These are phyloP conservation scores for Spongiforma sp. DNA, from an alignment of 1,284 basidiomycete species.

Conservation along the genomic window DNA sequence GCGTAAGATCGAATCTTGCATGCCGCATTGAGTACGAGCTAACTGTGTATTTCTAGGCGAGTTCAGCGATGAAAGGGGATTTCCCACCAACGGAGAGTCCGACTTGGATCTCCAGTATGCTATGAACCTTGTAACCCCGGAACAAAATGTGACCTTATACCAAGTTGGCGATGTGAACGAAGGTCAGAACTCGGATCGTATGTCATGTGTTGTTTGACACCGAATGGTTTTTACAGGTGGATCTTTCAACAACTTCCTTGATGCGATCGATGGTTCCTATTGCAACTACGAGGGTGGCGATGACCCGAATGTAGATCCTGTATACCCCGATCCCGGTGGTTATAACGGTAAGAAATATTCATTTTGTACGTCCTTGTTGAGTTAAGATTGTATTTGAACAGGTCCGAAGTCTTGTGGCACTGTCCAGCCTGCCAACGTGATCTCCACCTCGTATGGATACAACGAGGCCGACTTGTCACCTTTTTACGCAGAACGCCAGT, in stretches of 20 bases:
- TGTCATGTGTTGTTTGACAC: not conserved
- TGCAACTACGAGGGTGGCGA: conserved; percentile 69
- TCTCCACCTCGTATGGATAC: conserved; percentile 59
- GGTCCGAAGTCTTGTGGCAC: conserved; percentile 55
- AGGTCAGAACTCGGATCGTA: conserved; percentile 33
- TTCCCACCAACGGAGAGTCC: conserved; percentile 56
- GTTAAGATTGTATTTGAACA: conserved; percentile 17
- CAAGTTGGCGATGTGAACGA: conserved; percentile 52
- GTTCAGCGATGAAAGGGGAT: conserved; percentile 39
- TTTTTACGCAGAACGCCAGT: conserved; percentile 55
- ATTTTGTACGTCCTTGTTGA: not conserved
- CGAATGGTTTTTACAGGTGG: conserved; percentile 38
- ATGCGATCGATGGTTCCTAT: conserved; percentile 55
- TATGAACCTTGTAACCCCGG: conserved; percentile 49
- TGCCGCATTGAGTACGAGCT: not conserved
- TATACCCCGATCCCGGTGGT: conserved; percentile 62
- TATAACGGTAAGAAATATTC: conserved; percentile 32
- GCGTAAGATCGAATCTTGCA: not conserved
- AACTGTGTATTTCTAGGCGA: conserved; percentile 29
- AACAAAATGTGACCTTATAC: conserved; percentile 48
- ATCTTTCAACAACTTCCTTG: conserved; percentile 52
- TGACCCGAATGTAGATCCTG: conserved; percentile 50
- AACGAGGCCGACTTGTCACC: conserved; percentile 53
- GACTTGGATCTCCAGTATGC: conserved; percentile 59
- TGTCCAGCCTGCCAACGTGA: conserved; percentile 52